phyloP scores from a whole-genome alignment of 2,329 filamentous ascomycete species.

The Epichloe gansuensis region DNA sequence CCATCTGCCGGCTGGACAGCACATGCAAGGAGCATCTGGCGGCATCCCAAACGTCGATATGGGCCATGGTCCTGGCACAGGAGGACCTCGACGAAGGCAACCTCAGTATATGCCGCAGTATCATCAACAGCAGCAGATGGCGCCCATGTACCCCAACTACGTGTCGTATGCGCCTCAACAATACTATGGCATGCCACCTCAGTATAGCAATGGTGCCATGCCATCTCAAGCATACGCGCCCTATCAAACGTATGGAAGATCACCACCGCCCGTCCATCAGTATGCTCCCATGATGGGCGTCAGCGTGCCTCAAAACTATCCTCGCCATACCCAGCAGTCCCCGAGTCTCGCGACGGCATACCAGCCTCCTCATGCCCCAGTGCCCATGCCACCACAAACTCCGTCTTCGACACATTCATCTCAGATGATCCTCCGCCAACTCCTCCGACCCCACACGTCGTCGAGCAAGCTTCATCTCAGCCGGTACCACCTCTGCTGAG shows the following conservation, averaged over 20 bases:
- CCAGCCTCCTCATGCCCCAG: constrained; percentile 36
- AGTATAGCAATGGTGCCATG: constrained; percentile 42
- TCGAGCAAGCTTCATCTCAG: constrained; percentile 16
- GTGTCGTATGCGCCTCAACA: constrained; percentile 34
- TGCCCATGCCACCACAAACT: constrained; percentile 34
- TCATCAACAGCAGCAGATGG: constrained; percentile 24
- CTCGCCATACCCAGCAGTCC: constrained; percentile 37
- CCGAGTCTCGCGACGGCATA: constrained; percentile 45
- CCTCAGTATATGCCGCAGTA: constrained; percentile 28
- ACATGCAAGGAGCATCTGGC: constrained; percentile 36
- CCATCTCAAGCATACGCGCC: constrained; percentile 34
- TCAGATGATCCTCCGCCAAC: constrained; percentile 30
- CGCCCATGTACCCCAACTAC: constrained; percentile 39
- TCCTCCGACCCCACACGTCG: constrained; percentile 32
- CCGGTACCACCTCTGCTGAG: constrained; percentile 2
- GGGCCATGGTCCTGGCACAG: constrained; percentile 20
- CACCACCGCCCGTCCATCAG: constrained; percentile 40
- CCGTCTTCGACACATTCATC: constrained; percentile 42
- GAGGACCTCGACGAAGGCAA: constrained; percentile 26
- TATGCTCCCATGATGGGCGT: constrained; percentile 41
- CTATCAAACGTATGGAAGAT: constrained; percentile 37
- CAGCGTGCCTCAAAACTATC: constrained; percentile 33
- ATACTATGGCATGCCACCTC: constrained; percentile 45
- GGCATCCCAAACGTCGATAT: constrained; percentile 24
- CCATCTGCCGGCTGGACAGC: constrained; percentile 68